Evolutionary conservation across 202 grass and related monocot genomes (phyloP), one percentile per base, ranked within the genome.

Genomic region (Digitaria exilis): DNA sequence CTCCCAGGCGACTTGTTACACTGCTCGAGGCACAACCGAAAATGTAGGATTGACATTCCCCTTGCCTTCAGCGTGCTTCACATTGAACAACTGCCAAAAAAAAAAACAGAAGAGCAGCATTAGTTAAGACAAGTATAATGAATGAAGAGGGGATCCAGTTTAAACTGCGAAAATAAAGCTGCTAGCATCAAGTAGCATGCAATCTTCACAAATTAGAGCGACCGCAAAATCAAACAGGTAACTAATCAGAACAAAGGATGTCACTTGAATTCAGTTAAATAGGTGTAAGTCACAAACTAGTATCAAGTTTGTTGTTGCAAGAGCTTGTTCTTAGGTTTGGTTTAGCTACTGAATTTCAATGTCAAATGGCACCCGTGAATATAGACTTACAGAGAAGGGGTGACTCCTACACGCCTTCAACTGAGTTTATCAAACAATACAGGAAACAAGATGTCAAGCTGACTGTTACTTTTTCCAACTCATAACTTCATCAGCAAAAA

Each of bases 1-100:
- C 21, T 62, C 26, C 37, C 31, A 34, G 15, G 43, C 21, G 15
- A 77, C 55, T 62, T 41, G 9, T 48, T 29, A 22, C 48, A 79
- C 9, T 9, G 9, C n/a, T 74, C 58, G 30, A 62, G 54, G 41
- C 26, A 51, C 18, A 44, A 19, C 37, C n/a, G 64, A 22, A n/a
- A 51, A 0, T 18, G n/a, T 6, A 22, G 22, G 14, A 54, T 22
- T 63, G 34, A n/a, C n/a, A n/a, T 3, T 22, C 39, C 26, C 3
- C 21, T 43, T 44, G 14, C 71, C 59, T 78, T 89, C 88, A 89
- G 50, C 88, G 83, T 0, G 83, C 83, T 82, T n/a, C 88, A 44
- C 86, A 89, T 19, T 89, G 83, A 26, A 89, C 88, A 86, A 89
- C 88, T 87, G 85, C 41, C 2, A 18, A 43, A 5, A 0, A 18